Base-by-base conservation (phyloP, 305 asterid genomes). In the Fraxinus paxiana region DNA sequence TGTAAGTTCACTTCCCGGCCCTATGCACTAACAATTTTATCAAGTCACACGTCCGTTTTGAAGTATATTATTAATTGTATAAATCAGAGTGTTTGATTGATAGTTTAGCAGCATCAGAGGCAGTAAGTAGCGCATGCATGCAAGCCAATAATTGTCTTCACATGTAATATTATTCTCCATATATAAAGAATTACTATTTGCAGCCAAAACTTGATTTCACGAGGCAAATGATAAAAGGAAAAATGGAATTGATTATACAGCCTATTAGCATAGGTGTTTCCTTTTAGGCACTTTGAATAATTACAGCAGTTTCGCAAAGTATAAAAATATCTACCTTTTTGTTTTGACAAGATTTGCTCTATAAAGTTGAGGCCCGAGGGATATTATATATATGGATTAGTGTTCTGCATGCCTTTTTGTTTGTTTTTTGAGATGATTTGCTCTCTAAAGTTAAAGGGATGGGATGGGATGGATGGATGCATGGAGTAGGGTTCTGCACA, bases 291-390 rank as follows among this genome's bases (percentile, higher is more conserved):
- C 88, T 81, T 82, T 80, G 82, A 80, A 82, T 79, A 83, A 83
- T 81, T 61, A 8, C n/a, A 61, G 33, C 71, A 61, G 71, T 82
- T 69, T 56, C 84, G 85, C 88, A 84, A 88, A 77, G 82, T 81
- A 81, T 31, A 78, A 86, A 88, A 85, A 85, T 81, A 85, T 88
- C 85, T 33, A 65, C 76, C 90, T 85, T 88, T 88, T 77, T 80
- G 88, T 79, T 72, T 85, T 84, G 65, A 79, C 54, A 86, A 86
- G 91, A 86, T 88, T 81, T 86, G 72, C 63, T 79, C 30, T 76
- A 84, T 80, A 82, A 59, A 83, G 83, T 13, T 5, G 37, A 7
- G n/a, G n/a, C n/a, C n/a, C n/a, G n/a, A n/a, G 34, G 71, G 33
- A 61, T 61, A 61, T 22, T 22, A 61, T 61, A 61, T 61, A 7